Evolutionary conservation across 768 basidiomycete genomes (phyloP).

Genomic region (Hygrophorus russula): DNA sequence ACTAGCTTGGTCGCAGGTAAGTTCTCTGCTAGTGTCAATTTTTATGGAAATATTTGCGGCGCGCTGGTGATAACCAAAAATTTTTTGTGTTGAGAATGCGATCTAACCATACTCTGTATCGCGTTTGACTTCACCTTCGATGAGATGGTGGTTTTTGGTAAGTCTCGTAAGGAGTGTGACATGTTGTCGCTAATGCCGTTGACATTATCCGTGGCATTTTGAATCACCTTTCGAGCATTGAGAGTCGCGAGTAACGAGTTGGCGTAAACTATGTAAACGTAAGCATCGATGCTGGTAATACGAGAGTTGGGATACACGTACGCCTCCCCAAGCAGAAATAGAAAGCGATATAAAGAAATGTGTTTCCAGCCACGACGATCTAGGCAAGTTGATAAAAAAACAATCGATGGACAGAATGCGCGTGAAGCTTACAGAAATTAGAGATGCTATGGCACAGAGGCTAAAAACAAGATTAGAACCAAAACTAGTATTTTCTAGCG

Average conservation of each 20-base stretch:
- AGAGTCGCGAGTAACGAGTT: conserved; percentile 43
- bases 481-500: conserved; percentile 24
- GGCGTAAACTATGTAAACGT: conserved; percentile 27
- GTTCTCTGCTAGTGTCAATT: conserved; percentile 43
- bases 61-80: conserved; percentile 7
- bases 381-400: conserved; percentile 7
- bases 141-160: neutral
- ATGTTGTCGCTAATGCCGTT: conserved; percentile 16
- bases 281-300: neutral
- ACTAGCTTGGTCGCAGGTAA: no score
- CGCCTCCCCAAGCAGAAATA: conserved; percentile 42
- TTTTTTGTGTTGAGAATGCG: neutral
- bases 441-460: conserved; percentile 34
- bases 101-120: neutral
- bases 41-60: conserved; percentile 42
- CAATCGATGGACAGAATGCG: neutral
- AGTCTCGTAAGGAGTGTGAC: conserved; percentile 9
- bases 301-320: conserved; percentile 18
- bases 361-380: conserved; percentile 24
- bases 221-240: conserved; percentile 32
- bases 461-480: conserved; percentile 12
- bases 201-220: conserved; percentile 22
- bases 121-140: conserved; percentile 1
- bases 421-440: conserved; percentile 29
- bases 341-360: conserved; percentile 38